Evolutionary conservation across 176 grass and related monocot species (phyloP), one percentile per base, ranked within the genome.

Genomic region (Phragmites australis): DNA sequence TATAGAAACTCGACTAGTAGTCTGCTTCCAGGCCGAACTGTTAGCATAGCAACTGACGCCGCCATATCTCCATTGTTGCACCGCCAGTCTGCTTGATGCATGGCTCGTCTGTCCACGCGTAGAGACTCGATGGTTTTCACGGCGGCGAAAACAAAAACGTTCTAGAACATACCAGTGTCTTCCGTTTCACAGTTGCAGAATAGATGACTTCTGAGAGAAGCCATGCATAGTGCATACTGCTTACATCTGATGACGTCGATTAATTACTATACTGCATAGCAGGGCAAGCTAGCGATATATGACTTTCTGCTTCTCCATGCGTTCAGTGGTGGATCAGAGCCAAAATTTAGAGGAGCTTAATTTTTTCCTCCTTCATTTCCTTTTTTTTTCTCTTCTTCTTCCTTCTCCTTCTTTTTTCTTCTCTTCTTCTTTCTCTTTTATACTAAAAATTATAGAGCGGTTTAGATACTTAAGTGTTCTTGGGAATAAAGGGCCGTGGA

Each of bases 201-300:
- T 32, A 11, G 32, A 55, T 49, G 69, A 64, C 48, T 25, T 74
- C 31, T 19, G 52, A 11, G 51, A 48, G 11, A 56, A 14, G 46
- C 22, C 27, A 32, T 32, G 41, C 8, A 10, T 11, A 22, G 1
- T 54, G 31, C 51, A n/a, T 47, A 59, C 42, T 81, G 79, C 57
- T 40, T 59, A 45, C 61, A 76, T 83, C 49, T 65, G 58, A 74
- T 65, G 70, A 51, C 40, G 69, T 65, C n/a, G 81, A 74, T 74
- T 13, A 21, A n/a, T 25, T 31, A 26, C 58, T n/a, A 50, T 6
- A 30, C 1, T 29, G 27, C 6, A 63, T 23, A 6, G 13, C 13
- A 51, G 58, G n/a, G 48, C 44, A 64, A 34, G 57, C n/a, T n/a
- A n/a, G n/a, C n/a, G n/a, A n/a, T n/a, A n/a, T n/a, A 48, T 43